phyloP scores from a whole-genome alignment of 169 alveolate genomes.

The Eimeria brunetti region DNA sequence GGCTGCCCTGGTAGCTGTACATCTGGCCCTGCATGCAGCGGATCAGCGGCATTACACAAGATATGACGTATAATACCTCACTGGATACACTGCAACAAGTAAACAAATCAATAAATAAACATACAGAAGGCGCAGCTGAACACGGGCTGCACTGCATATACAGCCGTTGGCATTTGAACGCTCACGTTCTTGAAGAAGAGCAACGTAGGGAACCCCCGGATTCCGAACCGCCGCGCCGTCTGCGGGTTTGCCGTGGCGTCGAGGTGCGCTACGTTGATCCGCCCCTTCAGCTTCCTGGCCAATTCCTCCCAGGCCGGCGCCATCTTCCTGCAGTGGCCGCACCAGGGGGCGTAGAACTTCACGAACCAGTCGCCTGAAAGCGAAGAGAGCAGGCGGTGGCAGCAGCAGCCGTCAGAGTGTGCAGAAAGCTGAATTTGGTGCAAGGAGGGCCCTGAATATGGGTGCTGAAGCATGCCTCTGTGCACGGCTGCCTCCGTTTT shows the following conservation, averaged over 20 bases:
- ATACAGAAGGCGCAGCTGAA: too few relatives aligned
- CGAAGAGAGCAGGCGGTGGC: background rate
- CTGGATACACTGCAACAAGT: too few relatives aligned
- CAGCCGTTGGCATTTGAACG: background rate
- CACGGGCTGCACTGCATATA: background rate
- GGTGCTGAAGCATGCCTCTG: background rate
- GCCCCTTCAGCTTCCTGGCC: conserved; percentile 93
- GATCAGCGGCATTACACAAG: background rate
- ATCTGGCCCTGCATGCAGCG: conserved; percentile 86
- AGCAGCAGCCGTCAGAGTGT: background rate
- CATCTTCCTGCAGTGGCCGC: conserved; percentile 94
- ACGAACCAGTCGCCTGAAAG: conserved; percentile 92
- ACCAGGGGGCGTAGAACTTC: conserved; percentile 97
- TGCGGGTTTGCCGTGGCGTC: conserved; percentile 89
- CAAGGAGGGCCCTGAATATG: background rate
- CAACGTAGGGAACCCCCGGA: conserved; percentile 98
- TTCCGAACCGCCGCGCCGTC: conserved; percentile 89
- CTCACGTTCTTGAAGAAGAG: conserved; percentile 92
- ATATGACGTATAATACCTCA: too few relatives aligned
- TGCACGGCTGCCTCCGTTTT: background rate
- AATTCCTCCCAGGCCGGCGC: conserved; percentile 96
- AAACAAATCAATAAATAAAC: too few relatives aligned
- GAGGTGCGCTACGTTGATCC: conserved; percentile 88
- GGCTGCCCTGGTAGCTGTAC: conserved; percentile 87
- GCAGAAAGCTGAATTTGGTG: background rate